A percentile compares a stretch with the other conserved stretches of the same genome.
Conservation (phyloP, 2,329 filamentous ascomycete species). For the Neocucurbitaria cava region DNA sequence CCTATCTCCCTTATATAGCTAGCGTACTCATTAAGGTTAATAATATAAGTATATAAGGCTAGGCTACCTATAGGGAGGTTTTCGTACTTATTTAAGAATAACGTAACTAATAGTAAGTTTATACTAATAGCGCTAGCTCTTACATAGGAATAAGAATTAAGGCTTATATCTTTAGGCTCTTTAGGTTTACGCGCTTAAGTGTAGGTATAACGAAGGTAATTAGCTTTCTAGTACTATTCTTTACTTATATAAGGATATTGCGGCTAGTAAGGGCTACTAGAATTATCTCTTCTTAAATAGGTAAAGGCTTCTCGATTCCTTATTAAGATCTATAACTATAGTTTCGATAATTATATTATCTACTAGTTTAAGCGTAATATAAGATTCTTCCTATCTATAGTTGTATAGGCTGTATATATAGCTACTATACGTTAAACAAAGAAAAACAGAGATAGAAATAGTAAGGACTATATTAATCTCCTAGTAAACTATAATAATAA, state of each 20-base stretch:
- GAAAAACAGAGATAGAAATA: too few species aligned
- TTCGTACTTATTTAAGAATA: constrained; percentile 11
- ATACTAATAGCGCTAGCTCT: constrained; percentile 89
- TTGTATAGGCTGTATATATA: too few species aligned
- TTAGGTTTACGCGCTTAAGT: constrained; percentile 94
- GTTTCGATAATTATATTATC: too few species aligned
- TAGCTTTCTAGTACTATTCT: constrained; percentile 99
- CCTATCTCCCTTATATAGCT: not conserved
- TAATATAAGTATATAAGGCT: constrained; percentile 5
- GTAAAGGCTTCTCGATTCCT: constrained; percentile 89
- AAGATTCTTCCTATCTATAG: too few species aligned
- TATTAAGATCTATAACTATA: constrained; percentile 4
- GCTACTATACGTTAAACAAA: too few species aligned
- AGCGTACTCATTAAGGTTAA: constrained; percentile 9
- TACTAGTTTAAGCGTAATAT: not conserved
- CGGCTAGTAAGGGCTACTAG: constrained; percentile 93
- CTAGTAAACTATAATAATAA: too few species aligned
- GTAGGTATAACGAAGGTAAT: constrained; percentile 97
- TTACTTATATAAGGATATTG: constrained; percentile 94
- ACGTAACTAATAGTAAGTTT: not conserved
- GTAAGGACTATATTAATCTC: too few species aligned
- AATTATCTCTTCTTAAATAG: constrained; percentile 99
- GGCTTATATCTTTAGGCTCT: constrained; percentile 94
- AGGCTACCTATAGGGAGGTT: constrained; percentile 5
- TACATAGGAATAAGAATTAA: constrained; percentile 95